Base-by-base conservation (phyloP, 139 green algal genomes). In the Picochlorum sp. region DNA sequence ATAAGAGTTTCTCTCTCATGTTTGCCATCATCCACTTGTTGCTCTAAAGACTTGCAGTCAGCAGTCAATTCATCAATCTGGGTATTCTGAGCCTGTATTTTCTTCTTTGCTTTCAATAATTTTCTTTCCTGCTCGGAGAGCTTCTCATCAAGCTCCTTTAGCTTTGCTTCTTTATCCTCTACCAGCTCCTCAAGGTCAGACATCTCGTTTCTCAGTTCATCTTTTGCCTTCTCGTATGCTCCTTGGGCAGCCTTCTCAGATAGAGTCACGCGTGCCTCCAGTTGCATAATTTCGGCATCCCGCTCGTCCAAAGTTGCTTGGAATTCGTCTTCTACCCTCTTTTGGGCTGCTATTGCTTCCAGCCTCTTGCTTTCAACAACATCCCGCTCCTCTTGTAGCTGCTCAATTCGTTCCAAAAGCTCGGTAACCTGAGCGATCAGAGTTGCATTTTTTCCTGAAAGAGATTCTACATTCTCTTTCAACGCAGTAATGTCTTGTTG, bases 91-190 rank as follows among this genome's bases (percentile, higher is more conserved):
- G 13, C 13, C 23, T 28, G n/a, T 20, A 66, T 34, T 55, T 66
- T 66, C 34, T 55, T 66, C 34, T 66, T 66, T 21, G 60, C 37
- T 23, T 56, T 20, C 18, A 23, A 38, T 13, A 66, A 55, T 20
- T 57, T n/a, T 23, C 57, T 57, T 44, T 66, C 60, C 14, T 26
- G 14, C 8, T 66, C 60, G 20, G 14, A 20, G 5, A 41, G 8
- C n/a, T 41, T 45, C 34, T 44, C 15, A 23, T 66, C 3, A 7
- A 56, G 37, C 37, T 15, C 15, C 60, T 41, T 45, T 21, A 41
- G 2, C 14, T 56, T 38, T 2, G 8, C 18, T 34, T 55, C 20
- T 38, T 45, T 66, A 26, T 20, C 47, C 47, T 54, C 47, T 10
- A 62, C 18, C 2, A 54, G 18, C 16, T 9, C 56, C n/a, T 62